Conservation (phyloP, 345 rosid species). For the Rhizophora apiculata region DNA sequence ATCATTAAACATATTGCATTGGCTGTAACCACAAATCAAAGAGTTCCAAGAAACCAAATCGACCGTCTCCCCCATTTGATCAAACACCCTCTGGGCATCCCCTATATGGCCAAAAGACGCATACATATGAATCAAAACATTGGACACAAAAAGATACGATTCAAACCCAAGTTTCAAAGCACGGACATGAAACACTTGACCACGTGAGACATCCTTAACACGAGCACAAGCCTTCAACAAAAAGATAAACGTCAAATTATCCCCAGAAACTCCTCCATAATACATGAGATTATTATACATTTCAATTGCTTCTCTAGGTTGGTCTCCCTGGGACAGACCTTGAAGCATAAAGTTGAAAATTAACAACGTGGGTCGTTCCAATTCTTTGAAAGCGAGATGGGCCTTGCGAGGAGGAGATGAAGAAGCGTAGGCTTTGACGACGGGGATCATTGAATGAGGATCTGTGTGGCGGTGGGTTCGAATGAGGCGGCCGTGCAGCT, state of each 20-base stretch:
- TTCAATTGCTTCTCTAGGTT: constrained; percentile 37
- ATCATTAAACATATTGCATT: constrained; percentile 36
- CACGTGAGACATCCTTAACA: constrained; percentile 24
- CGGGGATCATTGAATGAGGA: constrained; percentile 34
- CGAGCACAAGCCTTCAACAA: constrained; percentile 49
- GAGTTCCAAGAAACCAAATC: constrained; percentile 79
- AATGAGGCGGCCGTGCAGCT: constrained; percentile 42
- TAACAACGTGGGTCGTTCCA: constrained; percentile 36
- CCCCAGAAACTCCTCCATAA: constrained; percentile 32
- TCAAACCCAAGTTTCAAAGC: constrained; percentile 44
- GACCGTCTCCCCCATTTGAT: constrained; percentile 37
- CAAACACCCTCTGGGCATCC: constrained; percentile 45
- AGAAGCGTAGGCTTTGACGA: constrained; percentile 43
- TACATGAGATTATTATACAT: constrained; percentile 29
- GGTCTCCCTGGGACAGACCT: constrained; percentile 38
- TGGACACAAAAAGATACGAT: constrained; percentile 45
- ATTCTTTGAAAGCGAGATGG: constrained; percentile 33
- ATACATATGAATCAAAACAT: constrained; percentile 50
- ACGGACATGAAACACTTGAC: constrained; percentile 38
- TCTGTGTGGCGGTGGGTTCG: constrained; percentile 33
- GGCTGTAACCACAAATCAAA: constrained; percentile 57
- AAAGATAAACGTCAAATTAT: constrained; percentile 41
- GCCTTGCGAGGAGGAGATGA: constrained; percentile 34
- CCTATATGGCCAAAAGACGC: constrained; percentile 25
- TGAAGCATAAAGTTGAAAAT: constrained; percentile 46